Evolutionary conservation across 768 basidiomycete genomes (phyloP).

Genomic region (Boletus sp.): DNA sequence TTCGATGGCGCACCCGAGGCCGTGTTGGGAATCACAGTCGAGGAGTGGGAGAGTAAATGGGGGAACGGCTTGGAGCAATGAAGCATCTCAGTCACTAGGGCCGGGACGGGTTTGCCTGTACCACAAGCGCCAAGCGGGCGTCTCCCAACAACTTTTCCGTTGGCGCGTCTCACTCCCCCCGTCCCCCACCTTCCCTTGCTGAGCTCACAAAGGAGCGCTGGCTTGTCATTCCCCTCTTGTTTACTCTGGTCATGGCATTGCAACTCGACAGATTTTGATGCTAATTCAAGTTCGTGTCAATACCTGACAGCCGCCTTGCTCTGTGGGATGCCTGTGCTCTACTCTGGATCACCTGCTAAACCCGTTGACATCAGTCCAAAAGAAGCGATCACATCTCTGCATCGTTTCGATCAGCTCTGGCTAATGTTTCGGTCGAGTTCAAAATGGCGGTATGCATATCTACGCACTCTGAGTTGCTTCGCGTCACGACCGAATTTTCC

Average conservation of each 20-base stretch:
- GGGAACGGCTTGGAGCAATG: background rate
- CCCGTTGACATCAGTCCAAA: background rate
- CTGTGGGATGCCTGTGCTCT: background rate
- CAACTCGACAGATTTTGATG: background rate
- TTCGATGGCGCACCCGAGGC: conserved; percentile 50
- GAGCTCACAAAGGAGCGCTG: background rate
- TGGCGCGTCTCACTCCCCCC: background rate
- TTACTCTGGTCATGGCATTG: background rate
- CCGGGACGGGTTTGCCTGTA: background rate
- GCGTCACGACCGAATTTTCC: background rate
- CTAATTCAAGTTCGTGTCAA: background rate
- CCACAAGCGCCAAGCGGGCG: background rate
- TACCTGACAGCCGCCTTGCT: background rate
- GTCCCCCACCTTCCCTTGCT: background rate
- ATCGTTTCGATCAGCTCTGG: background rate
- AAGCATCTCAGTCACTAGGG: background rate
- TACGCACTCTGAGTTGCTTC: background rate
- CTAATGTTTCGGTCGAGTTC: conserved; percentile 16
- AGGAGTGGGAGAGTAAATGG: conserved; percentile 27
- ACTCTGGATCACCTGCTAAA: background rate
- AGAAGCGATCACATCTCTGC: background rate
- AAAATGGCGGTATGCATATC: conserved; percentile 15
- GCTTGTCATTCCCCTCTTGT: background rate
- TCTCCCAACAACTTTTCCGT: background rate
- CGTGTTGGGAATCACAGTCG: conserved; percentile 56